Base-by-base conservation (phyloP, 805 yeast genomes). In the Candida montana region DNA sequence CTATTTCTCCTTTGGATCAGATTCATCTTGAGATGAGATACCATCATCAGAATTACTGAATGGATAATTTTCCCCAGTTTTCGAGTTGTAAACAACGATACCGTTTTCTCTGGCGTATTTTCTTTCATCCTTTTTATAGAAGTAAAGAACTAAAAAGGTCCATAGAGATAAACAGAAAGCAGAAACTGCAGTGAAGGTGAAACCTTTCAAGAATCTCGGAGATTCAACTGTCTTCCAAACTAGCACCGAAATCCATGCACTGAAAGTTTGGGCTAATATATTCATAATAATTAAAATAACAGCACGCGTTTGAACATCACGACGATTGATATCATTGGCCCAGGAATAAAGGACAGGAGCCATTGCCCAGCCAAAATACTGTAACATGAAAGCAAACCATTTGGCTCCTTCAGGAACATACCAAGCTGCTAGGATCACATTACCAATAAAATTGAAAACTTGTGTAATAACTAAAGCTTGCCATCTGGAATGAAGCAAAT, bases 341-440 rank as follows among this genome's bases (percentile, higher is more conserved):
- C 81, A 77, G n/a, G 77, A 68, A 53, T 77, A 78, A 13, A 76
- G 56, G 1, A 74, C 77, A 0, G 82, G 77, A 1, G 83, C 80
- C 71, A 72, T 72, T 10, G 79, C 80, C 42, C 72, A 68, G 54
- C 31, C 19, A 29, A 29, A 29, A 15, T 29, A 29, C 15, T 20
- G 23, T 31, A 76, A 56, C 51, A 75, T 67, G 59, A 68, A 78
- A 1, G 79, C 83, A 60, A 74, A 77, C 80, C 29, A 74, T 57
- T 75, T 74, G 16, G 79, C 77, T 16, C 66, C 47, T 43, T 67
- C 68, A 0, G 77, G 72, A 16, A 75, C 72, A 39, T 73, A 48
- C 81, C 81, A 76, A 11, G 65, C 67, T 2, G 77, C 77, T 47
- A 76, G 57, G 17, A 76, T 61, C 3, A 61, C 54, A 49, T 72